Base-by-base conservation (phyloP, 2,329 filamentous ascomycete genomes). In the Amauroascus verrucosus region DNA sequence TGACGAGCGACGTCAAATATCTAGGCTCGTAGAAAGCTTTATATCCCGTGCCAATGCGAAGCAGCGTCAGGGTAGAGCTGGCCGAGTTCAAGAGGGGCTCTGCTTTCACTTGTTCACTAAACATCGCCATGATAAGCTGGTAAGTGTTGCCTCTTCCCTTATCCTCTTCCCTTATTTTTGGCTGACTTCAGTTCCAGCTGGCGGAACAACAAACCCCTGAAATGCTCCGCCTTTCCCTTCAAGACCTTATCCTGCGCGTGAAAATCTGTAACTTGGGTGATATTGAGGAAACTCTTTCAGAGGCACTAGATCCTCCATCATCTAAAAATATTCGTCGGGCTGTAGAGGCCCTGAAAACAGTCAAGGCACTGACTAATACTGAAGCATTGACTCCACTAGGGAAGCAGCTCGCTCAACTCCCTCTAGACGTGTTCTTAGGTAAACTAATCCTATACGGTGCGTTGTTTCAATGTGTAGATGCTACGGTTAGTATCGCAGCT, bases 51-150 rank as follows among this genome's bases (percentile, higher is more conserved):
- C 93, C 13, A 97, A 97, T 65, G 91, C 93, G 1, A 96, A 96
- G 65, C 93, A 98, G 67, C 83, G 93, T 55, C 83, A 91, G 58
- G 93, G 93, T 55, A 83, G 93, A 75, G 93, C 93, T 52, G 93
- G 93, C 37, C 87, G 93, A 78, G 93, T 98, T 1, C 91, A 96
- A 67, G 83, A 94, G 62, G 93, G 93, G 6, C 75, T 97, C 0
- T 97, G 93, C 70, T 97, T 96, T 70, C 93, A 98, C 64, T 76
- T 98, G 56, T 96, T 97, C 65, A 96, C 93, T 1, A 93, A 85
- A 62, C 80, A 89, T 62, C 82, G 91, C 6, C 88, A 96, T 65
- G 90, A 97, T 65, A 81, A 81, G 54, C 65, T 81, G 55, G 72
- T 75, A 69, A 32, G 64, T 20, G 13, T n/a, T 35, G 16, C 6